Conservation (phyloP, 768 basidiomycete species). For the Phaeotremella fagi region DNA sequence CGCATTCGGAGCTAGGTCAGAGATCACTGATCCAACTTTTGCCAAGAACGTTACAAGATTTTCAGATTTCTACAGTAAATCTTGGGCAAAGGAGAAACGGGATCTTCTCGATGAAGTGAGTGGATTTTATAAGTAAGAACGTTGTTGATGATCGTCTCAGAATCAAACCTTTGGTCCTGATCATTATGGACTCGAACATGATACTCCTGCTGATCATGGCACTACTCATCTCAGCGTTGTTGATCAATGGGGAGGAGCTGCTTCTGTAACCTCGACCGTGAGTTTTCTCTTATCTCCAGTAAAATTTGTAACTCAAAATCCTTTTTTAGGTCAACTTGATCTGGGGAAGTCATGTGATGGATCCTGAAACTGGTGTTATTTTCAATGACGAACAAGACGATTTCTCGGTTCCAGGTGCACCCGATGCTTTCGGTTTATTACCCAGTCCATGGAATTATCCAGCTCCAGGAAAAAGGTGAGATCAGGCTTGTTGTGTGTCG, state of each 20-base stretch:
- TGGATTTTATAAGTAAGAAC: slow-evolving; percentile 4
- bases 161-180: slow-evolving; percentile 71
- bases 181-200: slow-evolving; percentile 81
- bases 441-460: slow-evolving; percentile 66
- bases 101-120: slow-evolving; percentile 77
- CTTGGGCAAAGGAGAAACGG: slow-evolving; percentile 60
- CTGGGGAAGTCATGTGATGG: slow-evolving; percentile 83
- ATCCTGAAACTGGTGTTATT: slow-evolving; percentile 79
- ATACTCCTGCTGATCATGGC: slow-evolving; percentile 74
- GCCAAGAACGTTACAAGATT: slow-evolving; percentile 58
- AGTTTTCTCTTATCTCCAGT: slow-evolving; percentile 1
- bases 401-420: slow-evolving; percentile 77
- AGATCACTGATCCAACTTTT: slow-evolving; percentile 73
- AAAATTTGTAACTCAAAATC: background rate
- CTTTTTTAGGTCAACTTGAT: slow-evolving; percentile 64
- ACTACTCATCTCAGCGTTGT: slow-evolving; percentile 86
- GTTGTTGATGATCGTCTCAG: slow-evolving; percentile 50
- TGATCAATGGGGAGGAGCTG: slow-evolving; percentile 81
- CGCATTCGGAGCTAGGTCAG: slow-evolving; percentile 62
- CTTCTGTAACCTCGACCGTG: slow-evolving; percentile 69
- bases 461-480: slow-evolving; percentile 64
- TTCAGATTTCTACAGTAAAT: slow-evolving; percentile 53
- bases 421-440: slow-evolving; percentile 62
- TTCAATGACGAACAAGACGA: slow-evolving; percentile 93
- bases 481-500: background rate